Evolutionary conservation across 805 yeast species (phyloP).

Genomic region (Starmerella scarabaei): DNA sequence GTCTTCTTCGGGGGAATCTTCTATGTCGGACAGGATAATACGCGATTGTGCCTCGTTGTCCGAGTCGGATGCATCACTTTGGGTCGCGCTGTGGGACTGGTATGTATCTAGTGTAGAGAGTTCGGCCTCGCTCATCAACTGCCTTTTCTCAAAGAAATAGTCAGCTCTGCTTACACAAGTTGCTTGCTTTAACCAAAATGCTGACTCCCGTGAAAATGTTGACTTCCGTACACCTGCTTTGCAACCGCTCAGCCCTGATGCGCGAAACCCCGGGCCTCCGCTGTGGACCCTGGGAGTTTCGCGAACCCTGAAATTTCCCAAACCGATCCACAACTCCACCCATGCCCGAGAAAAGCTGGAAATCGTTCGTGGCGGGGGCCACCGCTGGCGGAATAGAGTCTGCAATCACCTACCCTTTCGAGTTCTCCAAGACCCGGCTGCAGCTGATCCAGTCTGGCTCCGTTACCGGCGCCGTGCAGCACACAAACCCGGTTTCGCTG

Average conservation of each 20-base stretch:
- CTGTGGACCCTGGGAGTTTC: no score
- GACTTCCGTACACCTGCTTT: no score
- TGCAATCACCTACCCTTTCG: slow-evolving; percentile 84
- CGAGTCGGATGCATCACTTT: not conserved
- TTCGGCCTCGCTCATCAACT: slow-evolving; percentile 15
- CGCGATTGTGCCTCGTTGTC: slow-evolving; percentile 1
- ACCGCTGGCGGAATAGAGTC: slow-evolving; percentile 55
- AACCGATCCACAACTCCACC: no score
- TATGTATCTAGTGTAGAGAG: slow-evolving; percentile 10
- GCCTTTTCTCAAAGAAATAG: no score
- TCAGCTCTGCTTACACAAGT: not conserved
- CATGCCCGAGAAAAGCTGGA: slow-evolving; percentile 22
- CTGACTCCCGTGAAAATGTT: no score
- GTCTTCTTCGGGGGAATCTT: not conserved
- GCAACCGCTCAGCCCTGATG: no score
- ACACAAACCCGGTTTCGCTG: slow-evolving; percentile 60
- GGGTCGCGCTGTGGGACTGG: not conserved
- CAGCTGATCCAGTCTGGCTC: slow-evolving; percentile 41
- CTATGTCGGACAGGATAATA: slow-evolving; percentile 5
- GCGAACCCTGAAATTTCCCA: no score
- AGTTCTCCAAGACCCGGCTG: slow-evolving; percentile 86
- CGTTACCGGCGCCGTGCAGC: slow-evolving; percentile 31
- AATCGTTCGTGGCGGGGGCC: slow-evolving; percentile 35
- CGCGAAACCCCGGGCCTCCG: no score
- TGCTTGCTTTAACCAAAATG: not conserved